Base-by-base conservation (phyloP, 306 rosid genomes). In the Cicer cuneatum region DNA sequence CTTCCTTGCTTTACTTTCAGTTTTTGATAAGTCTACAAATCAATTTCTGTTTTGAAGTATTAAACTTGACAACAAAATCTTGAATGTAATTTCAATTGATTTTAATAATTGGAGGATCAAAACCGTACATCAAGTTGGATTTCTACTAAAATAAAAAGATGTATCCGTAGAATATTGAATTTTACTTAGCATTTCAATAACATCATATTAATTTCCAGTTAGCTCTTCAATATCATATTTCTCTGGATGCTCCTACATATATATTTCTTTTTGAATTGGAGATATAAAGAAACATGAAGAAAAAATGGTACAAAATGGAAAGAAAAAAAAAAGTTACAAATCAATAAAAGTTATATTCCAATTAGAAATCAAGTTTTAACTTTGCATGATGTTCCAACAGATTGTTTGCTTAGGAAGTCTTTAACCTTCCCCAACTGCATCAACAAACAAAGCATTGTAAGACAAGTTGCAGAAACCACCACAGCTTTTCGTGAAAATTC, bases 351-450 rank as follows among this genome's bases (percentile, higher is more conserved):
- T 12, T 45, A 70, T 10, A 46, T 56, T 45, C 38, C 16, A 10
- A 10, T 76, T 11, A 66, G 41, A 60, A 78, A 52, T 53, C 67
- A 71, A 77, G 15, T 19, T 65, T 72, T 68, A 84, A 90, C 96
- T 89, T 85, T 46, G 89, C 90, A 82, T 85, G 83, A 69, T 69
- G 65, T 74, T 83, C 76, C 83, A 90, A 72, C 75, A 13, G 81
- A 45, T 81, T 78, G 80, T 93, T 93, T 56, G 96, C 90, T 89
- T 92, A 92, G 65, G 68, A 92, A 92, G 77, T 89, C 69, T 54
- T 78, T 78, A 65, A 78, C 69, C 75, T 73, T 73, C 38, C 80
- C 80, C 16, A 82, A 82, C 86, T 82, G 77, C 73, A 67, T 46
- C 52, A 73, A 46, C 21, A 61, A 52, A 45, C 47, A 59, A 14